Percentiles rank a stretch among this genome's conserved stretches.
Conservation (phyloP, 139 green algal genomes). For the Micractinium sp. region DNA sequence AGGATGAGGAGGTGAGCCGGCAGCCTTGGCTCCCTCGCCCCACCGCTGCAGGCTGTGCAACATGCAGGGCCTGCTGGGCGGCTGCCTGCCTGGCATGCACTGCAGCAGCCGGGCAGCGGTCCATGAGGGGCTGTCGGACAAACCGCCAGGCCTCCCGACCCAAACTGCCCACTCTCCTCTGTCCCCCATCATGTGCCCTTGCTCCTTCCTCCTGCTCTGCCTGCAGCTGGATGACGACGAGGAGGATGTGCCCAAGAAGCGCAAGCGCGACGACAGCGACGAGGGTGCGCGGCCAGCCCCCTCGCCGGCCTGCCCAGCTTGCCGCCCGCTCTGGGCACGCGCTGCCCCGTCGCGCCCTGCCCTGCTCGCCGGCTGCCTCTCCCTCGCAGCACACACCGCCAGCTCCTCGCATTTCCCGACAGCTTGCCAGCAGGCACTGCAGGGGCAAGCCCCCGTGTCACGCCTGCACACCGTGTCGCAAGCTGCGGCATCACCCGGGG, state of each 20-base stretch:
- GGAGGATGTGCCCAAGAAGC: constrained; percentile 31
- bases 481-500: too few species aligned
- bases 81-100: too few species aligned
- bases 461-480: too few species aligned
- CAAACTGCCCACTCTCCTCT: neutral
- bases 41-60: too few species aligned
- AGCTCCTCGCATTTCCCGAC: too few species aligned
- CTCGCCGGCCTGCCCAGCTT: too few species aligned
- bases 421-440: too few species aligned
- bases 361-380: neutral
- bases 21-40: neutral
- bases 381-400: too few species aligned
- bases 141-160: too few species aligned
- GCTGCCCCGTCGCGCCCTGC: neutral
- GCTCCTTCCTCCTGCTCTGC: neutral
- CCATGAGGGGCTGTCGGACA: too few species aligned
- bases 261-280: constrained; percentile 29
- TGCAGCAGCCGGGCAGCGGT: neutral
- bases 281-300: neutral
- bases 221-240: constrained; percentile 18
- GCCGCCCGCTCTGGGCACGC: neutral
- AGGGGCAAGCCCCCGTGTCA: too few species aligned
- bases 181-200: neutral
- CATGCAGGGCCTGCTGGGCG: too few species aligned
- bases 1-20: constrained; percentile 31